A percentile compares a stretch with the other conserved stretches of the same genome.
phyloP scores from a whole-genome alignment of 2,329 filamentous ascomycete species.

The Beauveria australis region DNA sequence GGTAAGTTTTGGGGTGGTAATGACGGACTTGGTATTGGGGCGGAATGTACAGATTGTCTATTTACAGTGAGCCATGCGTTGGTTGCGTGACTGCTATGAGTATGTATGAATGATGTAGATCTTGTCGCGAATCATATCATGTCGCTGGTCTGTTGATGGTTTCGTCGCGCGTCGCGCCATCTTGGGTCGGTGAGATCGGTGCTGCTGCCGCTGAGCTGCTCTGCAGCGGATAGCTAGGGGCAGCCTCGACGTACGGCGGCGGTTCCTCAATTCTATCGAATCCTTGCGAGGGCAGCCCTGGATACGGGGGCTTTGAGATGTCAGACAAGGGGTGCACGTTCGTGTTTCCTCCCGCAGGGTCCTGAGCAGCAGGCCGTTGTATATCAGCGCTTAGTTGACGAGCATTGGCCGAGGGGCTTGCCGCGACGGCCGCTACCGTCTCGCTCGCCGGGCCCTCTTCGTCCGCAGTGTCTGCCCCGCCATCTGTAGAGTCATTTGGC shows the following conservation, averaged over 20 bases:
- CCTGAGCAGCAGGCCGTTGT: background rate
- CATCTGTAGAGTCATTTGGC: background rate
- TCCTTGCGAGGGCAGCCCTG: background rate
- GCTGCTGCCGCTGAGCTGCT: background rate
- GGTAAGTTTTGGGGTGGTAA: background rate
- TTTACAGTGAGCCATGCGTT: background rate
- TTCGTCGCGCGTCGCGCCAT: background rate
- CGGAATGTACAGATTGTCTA: slow-evolving; percentile 1
- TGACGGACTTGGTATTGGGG: background rate
- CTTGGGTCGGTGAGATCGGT: background rate
- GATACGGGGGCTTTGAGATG: background rate
- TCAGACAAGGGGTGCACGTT: background rate
- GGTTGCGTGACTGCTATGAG: background rate
- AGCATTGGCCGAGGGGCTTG: background rate
- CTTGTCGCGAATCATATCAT: background rate
- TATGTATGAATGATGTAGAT: background rate
- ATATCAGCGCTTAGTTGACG: background rate
- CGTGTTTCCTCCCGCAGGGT: background rate
- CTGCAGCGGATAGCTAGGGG: background rate
- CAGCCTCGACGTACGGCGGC: slow-evolving; percentile 1
- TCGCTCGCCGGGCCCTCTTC: background rate
- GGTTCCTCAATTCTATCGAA: slow-evolving; percentile 6
- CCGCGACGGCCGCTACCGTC: background rate
- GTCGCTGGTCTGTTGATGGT: background rate
- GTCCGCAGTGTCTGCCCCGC: background rate